Evolutionary conservation across 768 basidiomycete species (phyloP).

Genomic region (Leccinum subtestaceum): DNA sequence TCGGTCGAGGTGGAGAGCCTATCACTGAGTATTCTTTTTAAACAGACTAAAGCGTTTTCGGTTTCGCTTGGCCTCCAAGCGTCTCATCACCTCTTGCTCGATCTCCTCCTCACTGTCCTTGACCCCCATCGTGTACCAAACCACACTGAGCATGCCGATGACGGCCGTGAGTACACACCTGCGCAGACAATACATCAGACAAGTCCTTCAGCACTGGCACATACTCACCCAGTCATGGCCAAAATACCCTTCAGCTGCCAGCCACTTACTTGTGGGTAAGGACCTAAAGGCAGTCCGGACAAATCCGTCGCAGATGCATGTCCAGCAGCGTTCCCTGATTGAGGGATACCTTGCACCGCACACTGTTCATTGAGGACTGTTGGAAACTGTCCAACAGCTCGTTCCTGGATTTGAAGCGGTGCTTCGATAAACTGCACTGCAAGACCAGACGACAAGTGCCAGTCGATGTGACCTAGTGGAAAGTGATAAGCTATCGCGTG

Average conservation of each 20-base stretch:
- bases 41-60: conserved; percentile 44
- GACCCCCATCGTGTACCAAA: conserved; percentile 85
- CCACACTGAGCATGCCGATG: conserved; percentile 76
- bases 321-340: conserved; percentile 87
- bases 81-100: conserved; percentile 61
- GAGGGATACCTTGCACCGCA: conserved; percentile 50
- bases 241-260: conserved; percentile 73
- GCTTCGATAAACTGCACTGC: conserved; percentile 85
- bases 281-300: conserved; percentile 59
- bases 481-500: not conserved
- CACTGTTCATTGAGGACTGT: conserved; percentile 71
- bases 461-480: conserved; percentile 71
- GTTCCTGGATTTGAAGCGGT: conserved; percentile 64
- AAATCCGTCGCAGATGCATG: conserved; percentile 67
- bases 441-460: conserved; percentile 83
- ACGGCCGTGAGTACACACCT: conserved; percentile 82
- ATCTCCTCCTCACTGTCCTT: conserved; percentile 76
- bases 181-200: conserved; percentile 20
- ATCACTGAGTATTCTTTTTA: conserved; percentile 3
- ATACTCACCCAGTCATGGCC: conserved; percentile 67
- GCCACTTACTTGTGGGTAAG: conserved; percentile 68
- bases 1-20: not conserved
- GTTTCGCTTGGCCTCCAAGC: conserved; percentile 55
- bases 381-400: conserved; percentile 46
- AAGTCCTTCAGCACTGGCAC: not conserved